phyloP scores from a whole-genome alignment of 176 grass and related monocot species.

The Cocos nucifera region DNA sequence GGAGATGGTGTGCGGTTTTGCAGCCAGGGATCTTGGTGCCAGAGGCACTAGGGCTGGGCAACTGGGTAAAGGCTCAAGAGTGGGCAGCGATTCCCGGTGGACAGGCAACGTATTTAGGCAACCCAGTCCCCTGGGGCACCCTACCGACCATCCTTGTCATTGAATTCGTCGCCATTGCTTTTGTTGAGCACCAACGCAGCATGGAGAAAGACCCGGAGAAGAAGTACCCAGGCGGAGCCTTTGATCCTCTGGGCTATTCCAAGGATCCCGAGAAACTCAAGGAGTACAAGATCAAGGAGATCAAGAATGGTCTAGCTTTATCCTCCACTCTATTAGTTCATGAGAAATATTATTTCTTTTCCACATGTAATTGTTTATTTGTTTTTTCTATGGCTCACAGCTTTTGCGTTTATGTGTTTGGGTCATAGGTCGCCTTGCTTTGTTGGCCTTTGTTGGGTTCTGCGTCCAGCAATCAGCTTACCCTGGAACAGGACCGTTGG shows the following conservation, averaged over 20 bases:
- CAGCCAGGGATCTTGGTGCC: constrained; percentile 86
- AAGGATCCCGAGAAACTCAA: constrained; percentile 91
- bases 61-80: constrained; percentile 99
- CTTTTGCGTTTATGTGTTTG: too few relatives aligned
- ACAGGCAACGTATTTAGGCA: constrained; percentile 84
- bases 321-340: background rate
- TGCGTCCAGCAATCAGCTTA: constrained; percentile 94
- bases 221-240: constrained; percentile 98
- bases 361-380: too few relatives aligned
- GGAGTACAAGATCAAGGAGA: constrained; percentile 97
- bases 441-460: constrained; percentile 91
- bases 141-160: constrained; percentile 86
- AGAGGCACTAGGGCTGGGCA: constrained; percentile 83
- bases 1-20: background rate
- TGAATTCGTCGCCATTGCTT: constrained; percentile 93
- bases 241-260: constrained; percentile 98
- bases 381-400: too few relatives aligned
- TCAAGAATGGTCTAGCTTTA: constrained; percentile 68
- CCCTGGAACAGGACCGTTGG: constrained; percentile 81
- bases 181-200: constrained; percentile 99
- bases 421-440: constrained; percentile 58
- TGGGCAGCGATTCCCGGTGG: constrained; percentile 85
- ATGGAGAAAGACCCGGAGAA: constrained; percentile 99
- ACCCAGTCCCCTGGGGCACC: constrained; percentile 81
- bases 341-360: too few relatives aligned